Evolutionary conservation across 2,329 filamentous ascomycete species (phyloP).

Genomic region (Niveomyces coronatus): DNA sequence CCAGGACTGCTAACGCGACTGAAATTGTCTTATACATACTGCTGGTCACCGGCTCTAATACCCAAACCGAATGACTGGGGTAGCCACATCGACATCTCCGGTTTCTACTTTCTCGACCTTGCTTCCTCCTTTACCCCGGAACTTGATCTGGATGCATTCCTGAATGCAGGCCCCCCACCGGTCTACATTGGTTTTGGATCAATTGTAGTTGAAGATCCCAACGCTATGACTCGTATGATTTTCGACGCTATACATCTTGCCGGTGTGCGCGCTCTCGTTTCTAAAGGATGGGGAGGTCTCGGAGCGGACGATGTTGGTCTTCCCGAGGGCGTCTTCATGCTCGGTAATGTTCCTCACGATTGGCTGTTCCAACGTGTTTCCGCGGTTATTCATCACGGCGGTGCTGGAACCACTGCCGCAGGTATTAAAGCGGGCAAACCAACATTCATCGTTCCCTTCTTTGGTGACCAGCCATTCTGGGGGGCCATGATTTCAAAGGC

Average conservation of each 20-base stretch:
- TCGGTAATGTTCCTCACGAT: constrained; percentile 79
- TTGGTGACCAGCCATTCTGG: constrained; percentile 79
- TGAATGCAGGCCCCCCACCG: constrained; percentile 58
- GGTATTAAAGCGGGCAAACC: constrained; percentile 74
- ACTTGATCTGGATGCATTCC: constrained; percentile 53
- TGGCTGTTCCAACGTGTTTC: constrained; percentile 79
- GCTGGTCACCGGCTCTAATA: constrained; percentile 78
- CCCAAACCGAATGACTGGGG: constrained; percentile 71
- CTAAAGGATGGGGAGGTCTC: constrained; percentile 80
- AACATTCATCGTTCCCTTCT: constrained; percentile 78
- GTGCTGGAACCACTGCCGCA: constrained; percentile 78
- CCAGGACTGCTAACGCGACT: constrained; percentile 69
- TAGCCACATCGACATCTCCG: constrained; percentile 58
- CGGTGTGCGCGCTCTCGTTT: constrained; percentile 69
- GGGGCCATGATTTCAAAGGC: constrained; percentile 64
- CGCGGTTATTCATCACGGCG: constrained; percentile 78
- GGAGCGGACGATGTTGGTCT: constrained; percentile 59
- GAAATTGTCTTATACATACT: constrained; percentile 78
- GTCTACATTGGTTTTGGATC: constrained; percentile 79
- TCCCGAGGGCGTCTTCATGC: constrained; percentile 71
- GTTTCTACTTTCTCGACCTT: constrained; percentile 66
- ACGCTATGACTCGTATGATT: constrained; percentile 58
- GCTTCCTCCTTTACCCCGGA: constrained; percentile 57
- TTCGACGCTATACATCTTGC: constrained; percentile 58
- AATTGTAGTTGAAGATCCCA: constrained; percentile 69